Conservation (phyloP, 1,284 basidiomycete species). For the Trametes polyzona region DNA sequence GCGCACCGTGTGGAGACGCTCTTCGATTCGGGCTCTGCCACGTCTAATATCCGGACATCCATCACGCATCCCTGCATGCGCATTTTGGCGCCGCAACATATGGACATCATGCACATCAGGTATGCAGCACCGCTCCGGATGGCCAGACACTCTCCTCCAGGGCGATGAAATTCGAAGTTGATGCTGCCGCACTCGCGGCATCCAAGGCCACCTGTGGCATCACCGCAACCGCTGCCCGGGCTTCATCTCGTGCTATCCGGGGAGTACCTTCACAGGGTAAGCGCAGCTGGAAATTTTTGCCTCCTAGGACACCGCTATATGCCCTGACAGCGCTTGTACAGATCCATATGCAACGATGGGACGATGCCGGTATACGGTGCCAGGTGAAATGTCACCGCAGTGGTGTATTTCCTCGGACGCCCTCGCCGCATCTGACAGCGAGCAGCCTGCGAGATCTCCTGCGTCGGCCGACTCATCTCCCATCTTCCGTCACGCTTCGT, state of each 20-base stretch:
- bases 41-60: constrained; percentile 8
- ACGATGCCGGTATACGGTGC: not conserved
- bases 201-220: no score
- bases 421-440: constrained; percentile 11
- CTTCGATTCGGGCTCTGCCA: constrained; percentile 14
- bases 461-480: not conserved
- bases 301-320: not conserved
- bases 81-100: constrained; percentile 9
- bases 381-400: not conserved
- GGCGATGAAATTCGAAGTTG: constrained; percentile 5
- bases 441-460: constrained; percentile 11
- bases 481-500: constrained; percentile 15
- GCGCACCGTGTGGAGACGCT: not conserved
- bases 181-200: not conserved
- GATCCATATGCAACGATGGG: not conserved
- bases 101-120: constrained; percentile 16
- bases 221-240: not conserved
- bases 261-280: not conserved
- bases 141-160: not conserved
- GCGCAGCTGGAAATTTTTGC: constrained; percentile 1
- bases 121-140: constrained; percentile 7
- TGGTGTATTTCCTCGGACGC: not conserved
- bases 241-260: not conserved
- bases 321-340: not conserved
- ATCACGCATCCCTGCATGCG: constrained; percentile 2